Conservation (phyloP, 495 filamentous ascomycete genomes). For the Penicillium egyptiacum region DNA sequence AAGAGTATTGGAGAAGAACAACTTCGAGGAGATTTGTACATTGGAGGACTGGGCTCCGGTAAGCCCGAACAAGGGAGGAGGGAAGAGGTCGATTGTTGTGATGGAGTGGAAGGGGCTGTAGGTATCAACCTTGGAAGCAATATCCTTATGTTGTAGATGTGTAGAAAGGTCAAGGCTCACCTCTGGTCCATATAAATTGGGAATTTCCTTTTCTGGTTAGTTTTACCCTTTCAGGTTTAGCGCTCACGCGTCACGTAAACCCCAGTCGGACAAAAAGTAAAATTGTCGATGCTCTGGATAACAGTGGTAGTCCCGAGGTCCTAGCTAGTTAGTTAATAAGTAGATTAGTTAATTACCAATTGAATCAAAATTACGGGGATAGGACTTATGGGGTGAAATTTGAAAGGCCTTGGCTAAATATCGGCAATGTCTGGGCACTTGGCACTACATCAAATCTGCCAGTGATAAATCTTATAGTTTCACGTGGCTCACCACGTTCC, state of each 20-base stretch:
- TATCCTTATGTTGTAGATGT: background rate
- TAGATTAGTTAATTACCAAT: background rate
- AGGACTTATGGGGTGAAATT: background rate
- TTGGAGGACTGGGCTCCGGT: conserved; percentile 22
- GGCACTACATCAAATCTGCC: conserved; percentile 1
- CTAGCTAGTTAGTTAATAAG: no score
- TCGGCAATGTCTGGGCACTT: background rate
- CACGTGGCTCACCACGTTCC: conserved; percentile 3
- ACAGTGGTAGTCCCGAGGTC: no score
- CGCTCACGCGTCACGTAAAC: no score
- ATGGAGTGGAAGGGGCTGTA: conserved; percentile 11
- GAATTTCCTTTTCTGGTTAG: no score
- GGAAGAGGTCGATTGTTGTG: conserved; percentile 21
- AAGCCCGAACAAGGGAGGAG: conserved; percentile 18
- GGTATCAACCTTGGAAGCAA: background rate
- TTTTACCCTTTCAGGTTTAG: no score
- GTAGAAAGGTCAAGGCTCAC: no score
- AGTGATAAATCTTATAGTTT: conserved; percentile 3
- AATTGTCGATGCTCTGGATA: no score
- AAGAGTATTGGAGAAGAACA: conserved; percentile 28
- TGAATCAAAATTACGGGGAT: background rate
- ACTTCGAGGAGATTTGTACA: conserved; percentile 17
- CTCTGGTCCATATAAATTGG: no score
- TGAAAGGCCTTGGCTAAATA: background rate
- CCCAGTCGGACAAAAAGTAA: no score